phyloP scores from a whole-genome alignment of 352 stramenopile genomes.

The Plasmopara muralis region DNA sequence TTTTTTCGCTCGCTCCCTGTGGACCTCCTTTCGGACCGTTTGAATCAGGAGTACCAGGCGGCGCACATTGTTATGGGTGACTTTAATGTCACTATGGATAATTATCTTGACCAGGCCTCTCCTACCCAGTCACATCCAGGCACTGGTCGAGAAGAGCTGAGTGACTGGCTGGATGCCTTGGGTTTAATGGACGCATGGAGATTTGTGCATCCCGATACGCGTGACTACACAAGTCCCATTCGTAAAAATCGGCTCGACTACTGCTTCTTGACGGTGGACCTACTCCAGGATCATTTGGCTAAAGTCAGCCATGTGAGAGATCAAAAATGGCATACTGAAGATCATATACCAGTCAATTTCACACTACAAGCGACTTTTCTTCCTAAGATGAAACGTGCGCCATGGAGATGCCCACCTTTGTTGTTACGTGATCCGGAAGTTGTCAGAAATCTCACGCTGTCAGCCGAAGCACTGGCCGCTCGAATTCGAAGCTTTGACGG shows the following conservation, averaged over 20 bases:
- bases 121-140: not conserved
- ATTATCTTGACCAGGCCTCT: not conserved
- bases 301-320: constrained; percentile 8
- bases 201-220: constrained; percentile 4
- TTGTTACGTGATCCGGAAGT: too few species aligned
- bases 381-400: not conserved
- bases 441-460: too few species aligned
- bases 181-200: constrained; percentile 12
- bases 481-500: too few species aligned
- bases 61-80: constrained; percentile 4
- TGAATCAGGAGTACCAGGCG: not conserved
- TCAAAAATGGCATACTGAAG: constrained; percentile 14
- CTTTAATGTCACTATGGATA: constrained; percentile 10
- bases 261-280: constrained; percentile 11
- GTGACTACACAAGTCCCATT: constrained; percentile 7
- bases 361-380: constrained; percentile 2
- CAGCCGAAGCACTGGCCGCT: too few species aligned
- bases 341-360: constrained; percentile 10
- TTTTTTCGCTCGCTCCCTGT: too few species aligned
- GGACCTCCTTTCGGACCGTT: not conserved
- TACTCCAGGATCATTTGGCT: constrained; percentile 9
- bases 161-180: constrained; percentile 8
- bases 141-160: constrained; percentile 7
- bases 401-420: constrained; percentile 8
- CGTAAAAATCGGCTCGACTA: constrained; percentile 13